Conservation (phyloP, 306 rosid genomes). For the Prunus salicina region DNA sequence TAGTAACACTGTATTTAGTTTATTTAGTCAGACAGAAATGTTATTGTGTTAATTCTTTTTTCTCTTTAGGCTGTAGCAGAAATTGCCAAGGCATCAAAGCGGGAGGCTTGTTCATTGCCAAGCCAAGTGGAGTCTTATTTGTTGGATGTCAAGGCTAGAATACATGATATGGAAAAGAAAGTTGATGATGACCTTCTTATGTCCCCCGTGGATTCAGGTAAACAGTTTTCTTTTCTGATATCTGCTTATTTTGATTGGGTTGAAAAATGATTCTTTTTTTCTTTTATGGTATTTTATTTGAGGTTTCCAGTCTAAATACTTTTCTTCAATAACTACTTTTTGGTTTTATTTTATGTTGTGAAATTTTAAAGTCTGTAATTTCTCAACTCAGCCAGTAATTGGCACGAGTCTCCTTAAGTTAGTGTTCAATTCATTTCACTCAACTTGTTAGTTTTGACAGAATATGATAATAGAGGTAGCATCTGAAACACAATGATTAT, state of each 20-base stretch:
- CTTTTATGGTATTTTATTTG: neutral
- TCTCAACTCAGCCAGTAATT: neutral
- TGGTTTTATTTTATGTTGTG: neutral
- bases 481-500: neutral
- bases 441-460: neutral
- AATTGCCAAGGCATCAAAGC: slow-evolving; percentile 72
- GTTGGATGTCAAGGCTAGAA: slow-evolving; percentile 49
- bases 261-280: neutral
- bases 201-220: slow-evolving; percentile 35
- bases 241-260: neutral
- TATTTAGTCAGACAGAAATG: neutral
- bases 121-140: slow-evolving; percentile 61
- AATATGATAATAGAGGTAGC: neutral
- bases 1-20: neutral
- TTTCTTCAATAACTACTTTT: neutral
- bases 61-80: slow-evolving; percentile 73
- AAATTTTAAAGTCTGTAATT: neutral
- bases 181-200: slow-evolving; percentile 13
- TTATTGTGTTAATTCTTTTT: slow-evolving; percentile 3
- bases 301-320: neutral
- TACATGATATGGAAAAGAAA: slow-evolving; percentile 37
- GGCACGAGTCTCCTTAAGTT: neutral
- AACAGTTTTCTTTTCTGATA: slow-evolving; percentile 3
- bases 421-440: too few species aligned
- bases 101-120: slow-evolving; percentile 64